These are phyloP conservation scores for Backusella luteola DNA, from an alignment of 192 early-diverging fungal species.

Conservation along the genomic window DNA sequence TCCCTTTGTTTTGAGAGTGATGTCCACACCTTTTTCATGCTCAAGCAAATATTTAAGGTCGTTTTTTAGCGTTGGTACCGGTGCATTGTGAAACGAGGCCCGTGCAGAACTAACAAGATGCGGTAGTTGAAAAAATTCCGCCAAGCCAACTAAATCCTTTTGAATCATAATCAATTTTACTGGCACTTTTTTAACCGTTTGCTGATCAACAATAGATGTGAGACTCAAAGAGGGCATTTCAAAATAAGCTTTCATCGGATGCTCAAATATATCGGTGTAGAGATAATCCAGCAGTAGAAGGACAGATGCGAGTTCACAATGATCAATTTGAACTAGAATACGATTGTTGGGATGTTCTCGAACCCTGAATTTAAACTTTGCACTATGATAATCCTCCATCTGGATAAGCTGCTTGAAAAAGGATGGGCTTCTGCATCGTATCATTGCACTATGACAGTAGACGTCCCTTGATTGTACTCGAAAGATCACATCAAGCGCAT, in stretches of 20 bases:
- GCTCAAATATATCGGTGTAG: conserved; percentile 49
- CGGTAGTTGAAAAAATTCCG: conserved; percentile 33
- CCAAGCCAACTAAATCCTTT: conserved; percentile 36
- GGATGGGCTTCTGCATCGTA: conserved; percentile 40
- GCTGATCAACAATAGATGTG: not conserved
- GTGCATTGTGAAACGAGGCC: conserved; percentile 37
- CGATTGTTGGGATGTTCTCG: not conserved
- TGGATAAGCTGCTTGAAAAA: conserved; percentile 35
- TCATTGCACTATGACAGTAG: conserved; percentile 47
- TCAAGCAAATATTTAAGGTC: conserved; percentile 23
- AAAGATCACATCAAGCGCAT: conserved; percentile 46
- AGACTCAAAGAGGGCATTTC: not conserved
- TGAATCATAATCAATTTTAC: conserved; percentile 22
- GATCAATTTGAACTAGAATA: conserved; percentile 14
- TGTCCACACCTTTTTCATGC: not conserved
- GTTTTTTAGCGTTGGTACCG: conserved; percentile 26
- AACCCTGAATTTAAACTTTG: not conserved
- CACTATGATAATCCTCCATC: not conserved
- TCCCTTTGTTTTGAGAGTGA: conserved; percentile 7
- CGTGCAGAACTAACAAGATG: conserved; percentile 40
- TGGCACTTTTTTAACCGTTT: not conserved
- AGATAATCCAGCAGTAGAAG: conserved; percentile 51
- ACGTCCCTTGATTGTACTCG: conserved; percentile 36
- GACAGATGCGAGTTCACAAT: conserved; percentile 34
- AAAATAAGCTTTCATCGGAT: conserved; percentile 39